Evolutionary conservation across 2,329 filamentous ascomycete species (phyloP).

Genomic region (Orbilia oligospora): DNA sequence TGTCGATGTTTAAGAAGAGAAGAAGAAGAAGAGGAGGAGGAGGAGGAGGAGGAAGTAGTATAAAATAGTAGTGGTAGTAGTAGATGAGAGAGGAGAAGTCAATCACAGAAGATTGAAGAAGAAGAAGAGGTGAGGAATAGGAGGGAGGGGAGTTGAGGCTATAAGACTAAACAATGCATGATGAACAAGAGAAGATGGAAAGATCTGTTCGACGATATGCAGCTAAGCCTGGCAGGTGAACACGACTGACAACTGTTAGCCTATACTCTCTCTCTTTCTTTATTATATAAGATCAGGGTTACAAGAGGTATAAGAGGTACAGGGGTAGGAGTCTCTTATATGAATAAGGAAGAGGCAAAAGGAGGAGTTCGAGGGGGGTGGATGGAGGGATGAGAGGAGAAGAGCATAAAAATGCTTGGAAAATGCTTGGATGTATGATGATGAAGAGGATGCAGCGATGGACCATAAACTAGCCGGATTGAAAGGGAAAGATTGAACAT

Average conservation of each 20-base stretch:
- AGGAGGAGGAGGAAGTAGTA: too few species aligned
- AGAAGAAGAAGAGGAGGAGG: neutral
- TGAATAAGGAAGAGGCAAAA: neutral
- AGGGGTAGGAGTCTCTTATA: neutral
- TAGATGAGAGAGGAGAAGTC: too few species aligned
- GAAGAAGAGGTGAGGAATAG: too few species aligned
- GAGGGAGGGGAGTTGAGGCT: conserved; percentile 34
- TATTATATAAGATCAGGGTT: too few species aligned
- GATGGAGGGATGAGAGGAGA: neutral
- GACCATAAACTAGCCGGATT: conserved; percentile 15
- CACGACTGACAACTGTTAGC: neutral
- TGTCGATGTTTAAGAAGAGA: neutral
- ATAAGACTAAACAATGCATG: conserved; percentile 57
- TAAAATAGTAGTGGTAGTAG: too few species aligned
- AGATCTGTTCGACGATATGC: conserved; percentile 3
- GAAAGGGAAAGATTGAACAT: neutral
- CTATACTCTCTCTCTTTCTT: too few species aligned
- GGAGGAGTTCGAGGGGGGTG: neutral
- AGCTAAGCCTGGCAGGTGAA: conserved; percentile 17
- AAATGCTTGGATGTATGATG: conserved; percentile 22
- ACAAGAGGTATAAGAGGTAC: neutral
- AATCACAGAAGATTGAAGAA: conserved; percentile 13
- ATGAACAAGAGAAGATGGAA: conserved; percentile 19
- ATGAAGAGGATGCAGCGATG: conserved; percentile 25
- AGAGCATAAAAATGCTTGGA: neutral